A percentile compares a stretch with the other conserved stretches of the same genome.
These are phyloP conservation scores for Leishmania braziliensis DNA, from an alignment of 208 protist genomes.

Conservation along the genomic window DNA sequence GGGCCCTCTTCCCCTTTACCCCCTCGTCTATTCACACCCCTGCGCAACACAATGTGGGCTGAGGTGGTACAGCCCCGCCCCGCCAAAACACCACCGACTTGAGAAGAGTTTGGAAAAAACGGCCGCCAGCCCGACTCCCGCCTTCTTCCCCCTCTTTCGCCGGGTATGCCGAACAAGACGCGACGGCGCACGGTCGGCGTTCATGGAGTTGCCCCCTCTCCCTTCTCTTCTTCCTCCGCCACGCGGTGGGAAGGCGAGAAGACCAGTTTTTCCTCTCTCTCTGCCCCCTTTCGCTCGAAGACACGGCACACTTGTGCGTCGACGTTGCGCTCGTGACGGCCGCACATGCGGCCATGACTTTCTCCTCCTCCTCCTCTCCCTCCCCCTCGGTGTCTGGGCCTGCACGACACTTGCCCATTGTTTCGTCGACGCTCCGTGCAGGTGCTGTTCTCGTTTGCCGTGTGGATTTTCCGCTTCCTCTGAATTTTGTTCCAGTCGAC, in stretches of 20 bases:
- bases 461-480: background rate
- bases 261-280: too few species aligned
- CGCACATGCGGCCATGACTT: background rate
- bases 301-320: background rate
- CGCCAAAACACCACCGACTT: background rate
- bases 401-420: background rate
- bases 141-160: background rate
- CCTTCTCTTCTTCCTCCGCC: too few species aligned
- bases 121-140: too few species aligned
- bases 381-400: background rate
- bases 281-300: too few species aligned
- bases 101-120: background rate
- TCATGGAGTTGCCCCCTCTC: too few species aligned
- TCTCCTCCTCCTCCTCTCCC: background rate
- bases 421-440: background rate
- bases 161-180: background rate
- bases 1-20: background rate
- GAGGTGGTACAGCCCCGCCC: background rate
- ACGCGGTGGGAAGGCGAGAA: too few species aligned
- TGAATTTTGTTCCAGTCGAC: background rate
- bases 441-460: background rate
- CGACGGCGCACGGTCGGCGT: background rate
- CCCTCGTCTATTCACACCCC: background rate
- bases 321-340: background rate
- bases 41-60: background rate